Evolutionary conservation across 768 basidiomycete species (phyloP), one percentile per base, ranked within the genome.

Genomic region (Suillus bovinus): DNA sequence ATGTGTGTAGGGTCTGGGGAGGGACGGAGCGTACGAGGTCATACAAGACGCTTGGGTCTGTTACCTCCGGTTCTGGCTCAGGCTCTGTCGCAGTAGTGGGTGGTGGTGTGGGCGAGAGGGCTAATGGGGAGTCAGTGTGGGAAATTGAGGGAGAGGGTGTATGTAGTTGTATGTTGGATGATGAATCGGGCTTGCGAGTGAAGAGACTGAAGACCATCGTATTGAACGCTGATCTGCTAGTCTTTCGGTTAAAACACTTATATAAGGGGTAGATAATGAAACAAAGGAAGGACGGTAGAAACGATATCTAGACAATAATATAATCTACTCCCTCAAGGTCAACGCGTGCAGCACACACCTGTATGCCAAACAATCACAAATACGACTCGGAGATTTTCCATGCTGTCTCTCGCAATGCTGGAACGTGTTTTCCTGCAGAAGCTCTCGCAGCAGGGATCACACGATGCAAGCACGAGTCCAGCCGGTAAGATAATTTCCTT

Each of bases 1-100:
- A 90, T 1, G 81, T 62, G 69, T 90, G 87, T 0, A 91, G 77
- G 0, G 81, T 86, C 72, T 89, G 87, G 8, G 89, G 77, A 13
- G 90, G 90, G 44, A 91, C 81, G 14, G 84, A 79, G 34, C 77
- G 70, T 68, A 91, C 78, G 64, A 88, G 80, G 7, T 82, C 68
- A 50, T 80, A 75, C 2, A 91, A 76, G 14, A 77, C 67, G 34
- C 75, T 69, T 5, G 83, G 71, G 66, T 86, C 80, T 64, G 72
- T 36, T 62, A 64, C 56, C 65, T 66, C 62, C 29, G 77, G n/a
- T n/a, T n/a, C n/a, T n/a, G n/a, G 77, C 7, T 34, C 54, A 5
- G 77, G 77, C 33, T 36, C 33, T 8, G 20, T 10, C 10, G 27
- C 24, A 16, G 76, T 76, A 9, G 79, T 76, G 20, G 79, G 81